Base-by-base conservation (phyloP, 805 yeast genomes). In the Monosporozyma siamensis region DNA sequence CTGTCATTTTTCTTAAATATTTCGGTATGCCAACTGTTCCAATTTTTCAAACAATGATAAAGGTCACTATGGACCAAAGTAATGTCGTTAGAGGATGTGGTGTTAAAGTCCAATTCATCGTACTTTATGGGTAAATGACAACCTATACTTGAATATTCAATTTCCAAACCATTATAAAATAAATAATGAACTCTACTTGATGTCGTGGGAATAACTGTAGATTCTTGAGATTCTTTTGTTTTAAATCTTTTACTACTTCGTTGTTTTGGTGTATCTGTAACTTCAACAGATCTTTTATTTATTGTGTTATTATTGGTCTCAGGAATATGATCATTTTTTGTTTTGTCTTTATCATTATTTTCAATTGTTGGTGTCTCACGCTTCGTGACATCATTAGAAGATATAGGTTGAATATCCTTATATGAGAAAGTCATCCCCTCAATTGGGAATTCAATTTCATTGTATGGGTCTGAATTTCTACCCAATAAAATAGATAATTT, bases 381-480 rank as follows among this genome's bases (percentile, higher is more conserved):
- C n/a, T n/a, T n/a, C n/a, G 25, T 23, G 25, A 23, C 25, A 6
- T 6, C 25, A 23, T 9, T 23, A 6, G 6, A 6, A 6, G 6
- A 9, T 9, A 23, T 23, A 9, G 25, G 25, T 17, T 32, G 17
- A 7, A 4, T 21, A 10, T 38, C 38, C n/a, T 44, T 44, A 25
- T 64, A 39, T 4, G 52, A 55, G 41, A 75, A 65, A 12, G 46
- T 51, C 2, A 80, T 56, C 8, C 59, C 55, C 31, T 75, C 80
- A 2, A 78, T 59, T 0, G 79, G 70, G 3, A 61, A 64, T 27
- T 72, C 76, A 0, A 75, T 64, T 23, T 75, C 65, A 11, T 64
- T 50, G 48, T 82, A 80, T 0, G 75, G 71, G 49, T 80, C 86
- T 24, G 68, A 55, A 25, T 65, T 55, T 48, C 64, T 74, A 4